phyloP scores from a whole-genome alignment of 345 rosid species.

The Orychophragmus violaceus region DNA sequence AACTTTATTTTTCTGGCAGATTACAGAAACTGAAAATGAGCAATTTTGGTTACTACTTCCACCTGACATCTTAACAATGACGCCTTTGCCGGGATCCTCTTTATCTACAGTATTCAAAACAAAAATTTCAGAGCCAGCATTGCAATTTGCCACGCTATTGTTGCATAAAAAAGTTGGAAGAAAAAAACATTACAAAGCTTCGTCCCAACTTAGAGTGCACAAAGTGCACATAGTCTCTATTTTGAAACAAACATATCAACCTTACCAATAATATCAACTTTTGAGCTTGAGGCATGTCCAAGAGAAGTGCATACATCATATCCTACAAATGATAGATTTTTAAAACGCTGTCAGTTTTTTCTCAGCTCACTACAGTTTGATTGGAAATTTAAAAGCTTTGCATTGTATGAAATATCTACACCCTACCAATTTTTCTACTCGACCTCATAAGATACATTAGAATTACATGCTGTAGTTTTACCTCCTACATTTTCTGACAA shows the following conservation, averaged over 20 bases:
- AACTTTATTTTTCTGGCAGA: constrained; percentile 59
- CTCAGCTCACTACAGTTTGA: too few species aligned
- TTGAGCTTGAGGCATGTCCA: constrained; percentile 56
- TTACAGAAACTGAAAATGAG: constrained; percentile 73
- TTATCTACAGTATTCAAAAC: constrained; percentile 45
- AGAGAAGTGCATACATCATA: constrained; percentile 73
- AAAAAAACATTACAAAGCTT: neutral
- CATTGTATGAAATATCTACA: neutral
- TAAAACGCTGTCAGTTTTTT: too few species aligned
- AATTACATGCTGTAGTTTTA: constrained; percentile 20
- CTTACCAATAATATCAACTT: constrained; percentile 45
- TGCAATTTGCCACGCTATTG: neutral
- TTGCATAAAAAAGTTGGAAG: neutral
- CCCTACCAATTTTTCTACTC: neutral
- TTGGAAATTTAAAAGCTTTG: neutral
- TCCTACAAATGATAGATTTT: constrained; percentile 50
- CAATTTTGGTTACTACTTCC: constrained; percentile 40
- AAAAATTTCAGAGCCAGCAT: constrained; percentile 13
- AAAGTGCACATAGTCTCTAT: neutral
- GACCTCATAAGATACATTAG: neutral
- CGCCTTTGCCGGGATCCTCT: constrained; percentile 70
- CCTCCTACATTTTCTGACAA: constrained; percentile 54
- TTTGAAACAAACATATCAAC: neutral
- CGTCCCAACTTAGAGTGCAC: neutral
- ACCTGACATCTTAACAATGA: constrained; percentile 64